phyloP scores from a whole-genome alignment of 371 early-diverging fungal genomes.

The Funneliformis caledonium region DNA sequence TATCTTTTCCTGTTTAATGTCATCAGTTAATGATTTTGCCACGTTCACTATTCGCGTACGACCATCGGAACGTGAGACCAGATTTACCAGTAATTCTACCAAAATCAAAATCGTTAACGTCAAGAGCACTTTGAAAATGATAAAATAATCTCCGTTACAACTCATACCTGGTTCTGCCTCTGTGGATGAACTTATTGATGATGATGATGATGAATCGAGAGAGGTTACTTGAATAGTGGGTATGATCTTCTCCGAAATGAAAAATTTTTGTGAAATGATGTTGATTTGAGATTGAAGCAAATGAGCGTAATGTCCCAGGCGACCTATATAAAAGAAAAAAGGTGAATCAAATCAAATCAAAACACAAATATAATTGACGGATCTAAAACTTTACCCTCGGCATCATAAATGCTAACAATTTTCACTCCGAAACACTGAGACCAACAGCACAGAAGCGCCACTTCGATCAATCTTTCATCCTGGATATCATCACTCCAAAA shows the following conservation, averaged over 20 bases:
- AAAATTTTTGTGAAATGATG: slow-evolving; percentile 1
- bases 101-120: neutral
- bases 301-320: slow-evolving; percentile 2
- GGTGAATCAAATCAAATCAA: neutral
- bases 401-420: slow-evolving; percentile 32
- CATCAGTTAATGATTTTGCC: slow-evolving; percentile 25
- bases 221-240: slow-evolving; percentile 20
- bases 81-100: slow-evolving; percentile 31
- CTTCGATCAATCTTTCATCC: slow-evolving; percentile 20
- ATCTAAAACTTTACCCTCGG: slow-evolving; percentile 20
- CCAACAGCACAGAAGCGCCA: slow-evolving; percentile 35
- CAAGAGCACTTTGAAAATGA: neutral
- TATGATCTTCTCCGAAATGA: slow-evolving; percentile 19
- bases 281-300: slow-evolving; percentile 31
- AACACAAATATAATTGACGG: neutral
- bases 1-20: slow-evolving; percentile 12
- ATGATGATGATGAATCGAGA: neutral
- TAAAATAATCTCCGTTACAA: neutral
- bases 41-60: slow-evolving; percentile 18
- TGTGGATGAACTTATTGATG: neutral
- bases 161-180: slow-evolving; percentile 23
- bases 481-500: slow-evolving; percentile 22
- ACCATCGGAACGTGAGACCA: slow-evolving; percentile 34
- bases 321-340: slow-evolving; percentile 5
- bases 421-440: slow-evolving; percentile 31